Conservation (phyloP, 257 asterid species). For the Voacanga thouarsii region DNA sequence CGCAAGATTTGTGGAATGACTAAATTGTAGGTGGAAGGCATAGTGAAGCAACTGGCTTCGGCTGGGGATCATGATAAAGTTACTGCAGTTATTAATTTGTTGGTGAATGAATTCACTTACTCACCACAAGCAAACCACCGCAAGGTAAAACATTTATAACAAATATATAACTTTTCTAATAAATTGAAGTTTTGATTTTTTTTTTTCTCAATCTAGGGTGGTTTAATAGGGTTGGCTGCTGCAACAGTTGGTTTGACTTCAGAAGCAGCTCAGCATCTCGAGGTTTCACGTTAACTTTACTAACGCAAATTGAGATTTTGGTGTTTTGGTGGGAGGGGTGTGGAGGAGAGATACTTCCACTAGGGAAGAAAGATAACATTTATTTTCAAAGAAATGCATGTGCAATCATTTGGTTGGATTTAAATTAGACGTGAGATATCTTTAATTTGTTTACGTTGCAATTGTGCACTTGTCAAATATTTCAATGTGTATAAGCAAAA, state of each 20-base stretch:
- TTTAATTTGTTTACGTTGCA: neutral
- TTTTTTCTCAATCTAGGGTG: constrained; percentile 56
- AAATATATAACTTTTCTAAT: constrained; percentile 8
- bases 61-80: constrained; percentile 84
- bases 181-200: constrained; percentile 6
- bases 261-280: constrained; percentile 93
- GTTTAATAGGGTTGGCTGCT: constrained; percentile 97
- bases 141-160: constrained; percentile 40
- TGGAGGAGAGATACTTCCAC: neutral
- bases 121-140: constrained; percentile 94
- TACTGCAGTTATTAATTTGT: constrained; percentile 69
- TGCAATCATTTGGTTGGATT: neutral
- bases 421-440: neutral
- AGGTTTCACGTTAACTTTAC: constrained; percentile 40
- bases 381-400: neutral
- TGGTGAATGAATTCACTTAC: constrained; percentile 67
- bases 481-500: neutral
- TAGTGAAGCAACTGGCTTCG: constrained; percentile 74
- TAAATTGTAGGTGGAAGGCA: constrained; percentile 75
- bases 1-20: constrained; percentile 13
- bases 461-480: neutral
- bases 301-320: neutral
- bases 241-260: constrained; percentile 95
- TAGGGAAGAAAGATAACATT: neutral
- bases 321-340: neutral